These are phyloP conservation scores for Colletotrichum karsti DNA, from an alignment of 2,329 filamentous ascomycete genomes.

Conservation along the genomic window DNA sequence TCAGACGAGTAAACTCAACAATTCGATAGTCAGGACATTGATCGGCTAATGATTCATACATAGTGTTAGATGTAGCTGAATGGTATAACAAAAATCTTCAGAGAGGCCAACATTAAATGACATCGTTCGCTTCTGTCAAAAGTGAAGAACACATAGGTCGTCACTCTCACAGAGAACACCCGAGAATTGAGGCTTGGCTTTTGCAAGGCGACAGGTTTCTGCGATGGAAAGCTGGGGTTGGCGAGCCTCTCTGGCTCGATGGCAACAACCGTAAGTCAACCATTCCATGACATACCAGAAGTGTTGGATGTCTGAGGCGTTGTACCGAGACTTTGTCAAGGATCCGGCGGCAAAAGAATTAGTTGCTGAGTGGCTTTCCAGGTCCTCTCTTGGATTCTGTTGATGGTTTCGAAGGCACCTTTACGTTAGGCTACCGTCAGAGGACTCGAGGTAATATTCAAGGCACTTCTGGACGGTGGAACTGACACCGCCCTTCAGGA, in stretches of 20 bases:
- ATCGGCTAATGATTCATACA: no score
- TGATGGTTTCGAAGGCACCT: background rate
- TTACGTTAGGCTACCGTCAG: background rate
- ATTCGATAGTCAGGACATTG: no score
- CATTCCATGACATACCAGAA: background rate
- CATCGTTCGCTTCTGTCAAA: background rate
- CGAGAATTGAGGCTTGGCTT: background rate
- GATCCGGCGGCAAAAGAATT: no score
- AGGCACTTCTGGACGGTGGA: background rate
- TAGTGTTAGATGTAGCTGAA: background rate
- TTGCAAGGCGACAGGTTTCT: background rate
- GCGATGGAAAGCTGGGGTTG: background rate
- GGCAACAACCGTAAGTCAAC: background rate
- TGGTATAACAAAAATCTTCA: background rate
- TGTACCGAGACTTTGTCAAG: background rate
- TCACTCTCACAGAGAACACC: background rate
- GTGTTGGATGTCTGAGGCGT: background rate
- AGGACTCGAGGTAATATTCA: background rate
- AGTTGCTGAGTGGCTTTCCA: background rate
- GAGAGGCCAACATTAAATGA: background rate
- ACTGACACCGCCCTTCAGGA: background rate
- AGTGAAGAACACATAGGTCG: background rate
- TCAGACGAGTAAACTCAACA: no score
- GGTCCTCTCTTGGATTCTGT: background rate
- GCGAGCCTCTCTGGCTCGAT: background rate